Evolutionary conservation across 495 filamentous ascomycete species (phyloP).

Genomic region (Cladorrhinum samala): DNA sequence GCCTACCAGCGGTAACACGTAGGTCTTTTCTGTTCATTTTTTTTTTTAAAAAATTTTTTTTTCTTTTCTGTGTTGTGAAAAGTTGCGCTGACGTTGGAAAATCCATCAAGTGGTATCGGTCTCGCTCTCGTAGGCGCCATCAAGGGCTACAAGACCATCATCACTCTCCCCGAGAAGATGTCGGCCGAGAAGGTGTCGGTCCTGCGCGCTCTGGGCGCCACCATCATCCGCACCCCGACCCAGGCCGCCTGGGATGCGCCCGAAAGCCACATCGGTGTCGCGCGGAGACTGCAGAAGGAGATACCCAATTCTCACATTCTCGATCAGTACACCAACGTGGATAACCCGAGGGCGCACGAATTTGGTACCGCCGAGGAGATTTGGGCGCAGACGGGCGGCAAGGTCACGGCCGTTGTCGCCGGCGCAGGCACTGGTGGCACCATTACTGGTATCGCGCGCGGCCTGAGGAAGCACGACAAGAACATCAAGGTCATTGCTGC

Average conservation of each 20-base stretch:
- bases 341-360: constrained; percentile 94
- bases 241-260: constrained; percentile 90
- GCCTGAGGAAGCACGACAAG: constrained; percentile 78
- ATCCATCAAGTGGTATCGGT: constrained; percentile 64
- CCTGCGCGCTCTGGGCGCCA: constrained; percentile 84
- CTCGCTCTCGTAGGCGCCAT: constrained; percentile 89
- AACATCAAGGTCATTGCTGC: constrained; percentile 82
- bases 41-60: not conserved
- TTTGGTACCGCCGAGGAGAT: constrained; percentile 94
- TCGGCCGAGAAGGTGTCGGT: constrained; percentile 96
- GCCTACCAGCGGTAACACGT: constrained; percentile 96
- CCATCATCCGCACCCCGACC: constrained; percentile 95
- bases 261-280: constrained; percentile 96
- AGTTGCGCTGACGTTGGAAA: constrained; percentile 17
- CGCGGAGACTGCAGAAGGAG: constrained; percentile 82
- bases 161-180: constrained; percentile 99
- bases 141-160: constrained; percentile 97
- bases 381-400: constrained; percentile 82
- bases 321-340: constrained; percentile 87
- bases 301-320: constrained; percentile 94
- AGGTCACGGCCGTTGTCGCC: constrained; percentile 78
- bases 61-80: not conserved
- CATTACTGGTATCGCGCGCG: constrained; percentile 81
- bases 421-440: constrained; percentile 95
- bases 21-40: constrained; percentile 24